Conservation (phyloP, 1,139 yeast genomes). For the Trichomonascaceae sp. region DNA sequence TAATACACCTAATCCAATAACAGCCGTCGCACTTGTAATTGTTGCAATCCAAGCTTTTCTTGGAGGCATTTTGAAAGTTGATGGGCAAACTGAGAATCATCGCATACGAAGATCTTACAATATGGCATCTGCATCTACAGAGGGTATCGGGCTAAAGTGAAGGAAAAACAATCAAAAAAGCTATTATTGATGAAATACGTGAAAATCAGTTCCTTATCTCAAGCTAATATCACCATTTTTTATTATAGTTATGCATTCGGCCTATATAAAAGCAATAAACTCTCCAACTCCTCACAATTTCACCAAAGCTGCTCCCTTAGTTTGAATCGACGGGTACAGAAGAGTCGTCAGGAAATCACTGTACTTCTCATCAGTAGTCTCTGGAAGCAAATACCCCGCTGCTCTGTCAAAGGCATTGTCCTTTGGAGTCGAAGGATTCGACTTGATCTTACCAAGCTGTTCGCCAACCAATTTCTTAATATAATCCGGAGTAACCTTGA, state of each 20-base stretch:
- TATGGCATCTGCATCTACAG: too few relatives aligned
- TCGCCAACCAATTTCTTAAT: constrained; percentile 52
- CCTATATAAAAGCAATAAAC: constrained; percentile 14
- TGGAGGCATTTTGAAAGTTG: constrained; percentile 13
- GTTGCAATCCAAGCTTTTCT: constrained; percentile 54
- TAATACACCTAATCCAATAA: constrained; percentile 62
- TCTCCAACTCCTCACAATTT: constrained; percentile 16
- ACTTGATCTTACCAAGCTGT: constrained; percentile 53
- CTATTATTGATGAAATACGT: too few relatives aligned
- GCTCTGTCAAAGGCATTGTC: constrained; percentile 52
- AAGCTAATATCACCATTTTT: background rate
- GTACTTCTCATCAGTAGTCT: constrained; percentile 29
- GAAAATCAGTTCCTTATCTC: background rate
- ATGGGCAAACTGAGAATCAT: background rate
- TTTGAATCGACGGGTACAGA: constrained; percentile 35
- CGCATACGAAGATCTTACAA: too few relatives aligned
- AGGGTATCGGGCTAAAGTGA: too few relatives aligned
- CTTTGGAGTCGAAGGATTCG: constrained; percentile 42
- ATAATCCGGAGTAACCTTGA: constrained; percentile 54
- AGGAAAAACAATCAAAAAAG: too few relatives aligned
- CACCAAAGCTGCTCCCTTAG: constrained; percentile 9
- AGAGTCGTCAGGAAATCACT: constrained; percentile 40
- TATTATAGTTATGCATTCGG: background rate
- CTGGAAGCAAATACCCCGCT: constrained; percentile 31
- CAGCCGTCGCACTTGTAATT: constrained; percentile 49